A percentile compares a stretch with the other conserved stretches of the same genome.
These are phyloP conservation scores for Solanum habrochaites DNA, from an alignment of 257 asterid genomes.

Conservation along the genomic window DNA sequence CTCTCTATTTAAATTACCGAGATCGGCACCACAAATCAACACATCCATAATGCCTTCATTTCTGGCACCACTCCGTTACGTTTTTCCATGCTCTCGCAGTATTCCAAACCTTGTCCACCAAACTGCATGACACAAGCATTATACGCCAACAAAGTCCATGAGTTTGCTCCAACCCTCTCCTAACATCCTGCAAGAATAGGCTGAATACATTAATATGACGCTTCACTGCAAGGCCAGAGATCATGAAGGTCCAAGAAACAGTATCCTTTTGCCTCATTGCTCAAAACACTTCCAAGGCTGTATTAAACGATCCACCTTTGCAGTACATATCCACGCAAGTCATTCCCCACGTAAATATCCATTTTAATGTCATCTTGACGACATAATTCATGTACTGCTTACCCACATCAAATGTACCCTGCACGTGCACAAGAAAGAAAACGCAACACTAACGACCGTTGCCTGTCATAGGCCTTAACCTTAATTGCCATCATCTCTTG, in stretches of 20 bases:
- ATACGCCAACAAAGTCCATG: conserved; percentile 27
- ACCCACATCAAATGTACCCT: conserved; percentile 25
- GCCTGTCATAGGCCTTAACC: conserved; percentile 20
- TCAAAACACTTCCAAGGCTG: conserved; percentile 20
- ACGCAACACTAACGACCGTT: conserved; percentile 16
- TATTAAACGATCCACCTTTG: conserved; percentile 17
- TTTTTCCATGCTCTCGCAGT: conserved; percentile 13
- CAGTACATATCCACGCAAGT: conserved; percentile 30
- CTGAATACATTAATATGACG: background rate
- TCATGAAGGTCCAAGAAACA: conserved; percentile 28
- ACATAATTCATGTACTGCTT: conserved; percentile 15
- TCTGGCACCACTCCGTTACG: conserved; percentile 20
- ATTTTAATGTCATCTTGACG: background rate
- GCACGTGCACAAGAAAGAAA: conserved; percentile 28
- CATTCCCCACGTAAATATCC: conserved; percentile 22
- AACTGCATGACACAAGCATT: conserved; percentile 23
- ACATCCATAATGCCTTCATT: conserved; percentile 30
- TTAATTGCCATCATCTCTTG: conserved; percentile 16
- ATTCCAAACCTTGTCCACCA: conserved; percentile 21
- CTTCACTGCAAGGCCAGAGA: conserved; percentile 31
- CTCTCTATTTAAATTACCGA: conserved; percentile 20
- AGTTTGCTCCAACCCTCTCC: conserved; percentile 11
- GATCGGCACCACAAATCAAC: conserved; percentile 25
- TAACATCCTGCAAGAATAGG: conserved; percentile 25
- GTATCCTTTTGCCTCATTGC: conserved; percentile 20